These are phyloP conservation scores for Backusella parvicylindrica DNA, from an alignment of 192 early-diverging fungal species.

Conservation along the genomic window DNA sequence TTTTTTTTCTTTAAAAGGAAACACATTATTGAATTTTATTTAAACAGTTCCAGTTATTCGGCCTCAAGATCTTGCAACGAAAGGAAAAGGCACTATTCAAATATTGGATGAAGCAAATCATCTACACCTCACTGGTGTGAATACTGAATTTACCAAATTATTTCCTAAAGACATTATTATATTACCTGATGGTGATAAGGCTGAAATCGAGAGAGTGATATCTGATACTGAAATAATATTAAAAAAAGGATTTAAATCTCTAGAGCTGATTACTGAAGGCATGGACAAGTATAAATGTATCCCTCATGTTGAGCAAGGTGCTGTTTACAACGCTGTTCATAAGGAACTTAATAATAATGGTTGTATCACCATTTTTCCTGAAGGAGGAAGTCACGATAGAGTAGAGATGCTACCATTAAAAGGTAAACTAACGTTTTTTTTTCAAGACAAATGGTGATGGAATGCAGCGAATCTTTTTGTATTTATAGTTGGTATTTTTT, in stretches of 20 bases:
- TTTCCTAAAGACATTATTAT: conserved; percentile 54
- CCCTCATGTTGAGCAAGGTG: conserved; percentile 86
- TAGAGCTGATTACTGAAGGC: conserved; percentile 43
- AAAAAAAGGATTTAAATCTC: conserved; percentile 71
- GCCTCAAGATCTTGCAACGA: conserved; percentile 82
- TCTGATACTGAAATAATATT: conserved; percentile 79
- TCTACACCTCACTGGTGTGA: conserved; percentile 59
- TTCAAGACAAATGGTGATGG: background rate
- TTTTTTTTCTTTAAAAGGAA: background rate
- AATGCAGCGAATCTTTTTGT: background rate
- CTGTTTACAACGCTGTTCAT: conserved; percentile 82
- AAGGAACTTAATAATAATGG: conserved; percentile 61
- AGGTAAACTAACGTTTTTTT: conserved; percentile 37
- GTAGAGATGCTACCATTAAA: conserved; percentile 94
- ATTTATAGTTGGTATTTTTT: background rate
- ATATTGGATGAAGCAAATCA: conserved; percentile 62
- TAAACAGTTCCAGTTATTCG: conserved; percentile 84
- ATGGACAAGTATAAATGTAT: conserved; percentile 59
- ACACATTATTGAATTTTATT: background rate
- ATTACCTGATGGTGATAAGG: conserved; percentile 54
- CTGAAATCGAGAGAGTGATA: conserved; percentile 70
- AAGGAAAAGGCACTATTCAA: conserved; percentile 66
- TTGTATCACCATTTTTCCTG: conserved; percentile 97
- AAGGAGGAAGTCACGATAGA: conserved; percentile 96
- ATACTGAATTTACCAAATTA: conserved; percentile 67